phyloP scores from a whole-genome alignment of 805 yeast genomes.

The Candida awuae region DNA sequence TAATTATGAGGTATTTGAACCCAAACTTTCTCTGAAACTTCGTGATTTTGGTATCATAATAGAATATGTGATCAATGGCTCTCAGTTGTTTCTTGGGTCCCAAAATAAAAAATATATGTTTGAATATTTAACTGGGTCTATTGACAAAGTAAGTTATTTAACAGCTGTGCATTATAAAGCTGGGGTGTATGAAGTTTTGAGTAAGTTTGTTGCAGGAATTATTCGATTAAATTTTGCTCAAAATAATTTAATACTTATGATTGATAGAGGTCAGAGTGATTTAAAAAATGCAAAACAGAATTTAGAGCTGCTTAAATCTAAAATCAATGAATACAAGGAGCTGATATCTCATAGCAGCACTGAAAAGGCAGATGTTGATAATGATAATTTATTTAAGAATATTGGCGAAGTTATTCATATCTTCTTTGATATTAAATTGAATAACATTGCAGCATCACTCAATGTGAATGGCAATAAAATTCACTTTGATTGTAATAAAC shows the following conservation, averaged over 20 bases:
- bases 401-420: conserved; percentile 4
- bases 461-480: conserved; percentile 12
- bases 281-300: background rate
- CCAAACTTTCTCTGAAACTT: conserved; percentile 3
- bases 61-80: conserved; percentile 2
- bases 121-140: conserved; percentile 5
- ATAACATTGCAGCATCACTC: conserved; percentile 2
- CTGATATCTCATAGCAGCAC: too few relatives aligned
- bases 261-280: conserved; percentile 8
- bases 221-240: conserved; percentile 11
- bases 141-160: conserved; percentile 8
- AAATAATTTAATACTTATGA: conserved; percentile 8
- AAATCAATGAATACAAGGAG: background rate
- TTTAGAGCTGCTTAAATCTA: background rate
- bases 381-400: background rate
- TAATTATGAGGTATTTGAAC: conserved; percentile 7
- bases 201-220: conserved; percentile 1
- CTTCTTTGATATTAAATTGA: conserved; percentile 3
- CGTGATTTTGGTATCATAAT: conserved; percentile 8
- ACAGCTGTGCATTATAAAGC: background rate
- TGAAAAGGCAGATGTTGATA: background rate
- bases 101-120: conserved; percentile 2
- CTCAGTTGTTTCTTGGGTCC: conserved; percentile 8
- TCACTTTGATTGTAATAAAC: conserved; percentile 12
- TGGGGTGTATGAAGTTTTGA: background rate